These are phyloP conservation scores for Lentinula lateritia DNA, from an alignment of 768 basidiomycete species.

Conservation along the genomic window DNA sequence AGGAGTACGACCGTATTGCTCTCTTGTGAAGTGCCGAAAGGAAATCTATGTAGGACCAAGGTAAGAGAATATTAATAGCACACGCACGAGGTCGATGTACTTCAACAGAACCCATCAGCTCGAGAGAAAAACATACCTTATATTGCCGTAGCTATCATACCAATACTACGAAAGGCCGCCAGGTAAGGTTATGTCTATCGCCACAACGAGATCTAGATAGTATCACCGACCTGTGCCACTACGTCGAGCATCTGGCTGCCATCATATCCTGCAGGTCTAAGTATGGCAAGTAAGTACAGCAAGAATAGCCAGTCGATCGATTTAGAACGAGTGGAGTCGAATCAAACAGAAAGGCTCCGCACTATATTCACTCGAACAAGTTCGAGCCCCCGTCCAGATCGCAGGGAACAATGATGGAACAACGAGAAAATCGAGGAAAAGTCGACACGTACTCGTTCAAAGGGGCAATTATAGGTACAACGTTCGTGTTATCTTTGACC, in stretches of 20 bases:
- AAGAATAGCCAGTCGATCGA: background rate
- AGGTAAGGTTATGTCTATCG: background rate
- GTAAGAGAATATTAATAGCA: background rate
- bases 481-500: constrained; percentile 57
- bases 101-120: background rate
- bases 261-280: constrained; percentile 44
- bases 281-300: too few species aligned
- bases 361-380: too few species aligned
- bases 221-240: background rate
- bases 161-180: constrained; percentile 51
- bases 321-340: too few species aligned
- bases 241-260: constrained; percentile 34
- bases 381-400: background rate
- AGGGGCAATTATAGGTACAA: constrained; percentile 66
- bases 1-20: constrained; percentile 66
- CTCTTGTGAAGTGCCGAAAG: constrained; percentile 31
- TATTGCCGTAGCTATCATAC: constrained; percentile 68
- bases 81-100: background rate
- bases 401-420: background rate
- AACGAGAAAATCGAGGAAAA: background rate
- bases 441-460: constrained; percentile 61
- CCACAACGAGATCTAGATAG: background rate
- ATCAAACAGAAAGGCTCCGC: too few species aligned
- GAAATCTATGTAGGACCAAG: constrained; percentile 21
- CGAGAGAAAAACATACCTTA: constrained; percentile 40